Base-by-base conservation (phyloP, 2,329 filamentous ascomycete genomes). In the Microcyclospora pomicola region DNA sequence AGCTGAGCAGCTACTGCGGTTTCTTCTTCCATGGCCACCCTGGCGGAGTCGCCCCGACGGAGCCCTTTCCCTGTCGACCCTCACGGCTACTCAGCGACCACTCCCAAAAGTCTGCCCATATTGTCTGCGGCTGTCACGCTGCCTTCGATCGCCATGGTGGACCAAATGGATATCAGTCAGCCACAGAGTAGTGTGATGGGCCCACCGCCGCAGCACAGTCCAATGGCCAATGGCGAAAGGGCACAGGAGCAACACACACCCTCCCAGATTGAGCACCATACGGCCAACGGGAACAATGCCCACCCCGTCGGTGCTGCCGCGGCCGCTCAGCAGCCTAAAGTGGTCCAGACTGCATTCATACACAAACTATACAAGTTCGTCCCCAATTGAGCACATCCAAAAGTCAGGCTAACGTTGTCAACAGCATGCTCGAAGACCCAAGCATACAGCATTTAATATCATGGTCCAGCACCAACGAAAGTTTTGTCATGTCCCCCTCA, bases 401-500 rank as follows among this genome's bases (percentile, higher is more conserved):
- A 34, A 11, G 14, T 15, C 15, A 1, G 37, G 45, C 62, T 65
- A 49, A 64, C 53, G 29, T 27, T 10, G 19, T 31, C 14, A 27
- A 47, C 56, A 96, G 88, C 64, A 96, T 98, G 91, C 70, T 98
- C 44, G 91, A 98, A 61, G 91, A 98, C 59, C 78, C 78, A 28
- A 81, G 71, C 51, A 98, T 98, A 44, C 82, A 91, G 54, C 87
- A 96, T 60, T 68, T 98, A 44, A 98, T 98, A 54, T 93, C 88
- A 7, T 98, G 91, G 91, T 93, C 88, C 2, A 78, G 70, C 50
- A 82, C 82, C 36, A 86, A 87, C 42, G 91, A 98, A 60, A 96
- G 91, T 63, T 98, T 98, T 59, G 86, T 98, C 55, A 96, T 98
- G 85, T 94, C 87, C 15, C 91, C 91, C 12, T 93, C 87, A 7